These are phyloP conservation scores for Picea glauca DNA, from an alignment of 75 land plant genomes.

Conservation along the genomic window DNA sequence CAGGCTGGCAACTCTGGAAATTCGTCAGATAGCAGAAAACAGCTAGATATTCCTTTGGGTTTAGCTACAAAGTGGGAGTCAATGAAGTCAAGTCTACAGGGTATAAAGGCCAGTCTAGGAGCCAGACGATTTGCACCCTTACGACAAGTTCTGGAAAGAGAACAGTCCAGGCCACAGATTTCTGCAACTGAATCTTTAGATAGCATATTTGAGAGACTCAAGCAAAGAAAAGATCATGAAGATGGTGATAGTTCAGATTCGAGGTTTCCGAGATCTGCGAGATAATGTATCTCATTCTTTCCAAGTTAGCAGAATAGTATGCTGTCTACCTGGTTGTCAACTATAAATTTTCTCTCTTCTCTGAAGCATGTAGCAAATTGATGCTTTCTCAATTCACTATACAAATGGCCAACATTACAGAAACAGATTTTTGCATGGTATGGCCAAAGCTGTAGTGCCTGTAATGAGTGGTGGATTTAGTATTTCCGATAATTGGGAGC, in stretches of 20 bases:
- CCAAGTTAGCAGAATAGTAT: not conserved
- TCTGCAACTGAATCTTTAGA: conserved; percentile 79
- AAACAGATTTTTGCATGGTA: conserved; percentile 6
- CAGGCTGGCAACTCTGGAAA: conserved; percentile 21
- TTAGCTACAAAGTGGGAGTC: conserved; percentile 65
- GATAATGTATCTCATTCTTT: conserved; percentile 10
- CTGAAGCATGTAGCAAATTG: conserved; percentile 6
- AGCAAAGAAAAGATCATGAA: conserved; percentile 36
- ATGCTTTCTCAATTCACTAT: conserved; percentile 10
- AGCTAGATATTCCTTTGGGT: conserved; percentile 19
- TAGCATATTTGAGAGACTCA: conserved; percentile 86
- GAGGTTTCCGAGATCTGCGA: conserved; percentile 7
- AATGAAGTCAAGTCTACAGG: conserved; percentile 70
- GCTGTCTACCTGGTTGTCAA: conserved; percentile 4
- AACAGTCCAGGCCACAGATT: conserved; percentile 16
- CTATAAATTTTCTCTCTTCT: not conserved
- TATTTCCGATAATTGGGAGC: not conserved
- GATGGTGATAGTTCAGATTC: conserved; percentile 9
- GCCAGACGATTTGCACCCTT: conserved; percentile 69
- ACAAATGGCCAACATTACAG: conserved; percentile 4
- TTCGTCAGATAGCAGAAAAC: conserved; percentile 1
- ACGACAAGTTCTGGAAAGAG: conserved; percentile 38
- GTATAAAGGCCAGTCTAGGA: conserved; percentile 59
- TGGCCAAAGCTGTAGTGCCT: not conserved
- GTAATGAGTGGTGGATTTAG: not conserved